phyloP scores from a whole-genome alignment of 73 alveolate species.

The Durusdinium trenchii region DNA sequence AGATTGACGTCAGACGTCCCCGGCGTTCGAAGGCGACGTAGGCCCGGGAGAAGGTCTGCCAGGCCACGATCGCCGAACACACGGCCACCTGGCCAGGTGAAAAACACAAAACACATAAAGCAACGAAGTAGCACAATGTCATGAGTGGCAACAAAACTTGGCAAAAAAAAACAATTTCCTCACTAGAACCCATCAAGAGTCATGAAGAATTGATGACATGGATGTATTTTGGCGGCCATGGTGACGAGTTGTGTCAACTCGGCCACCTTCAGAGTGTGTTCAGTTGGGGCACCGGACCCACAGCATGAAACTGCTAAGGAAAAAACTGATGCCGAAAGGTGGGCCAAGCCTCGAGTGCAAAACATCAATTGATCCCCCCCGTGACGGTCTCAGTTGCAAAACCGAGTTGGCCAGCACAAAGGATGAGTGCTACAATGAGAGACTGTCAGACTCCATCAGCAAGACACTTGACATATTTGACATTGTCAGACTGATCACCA shows the following conservation, averaged over 20 bases:
- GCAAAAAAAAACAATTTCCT: too few species aligned
- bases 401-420: too few species aligned
- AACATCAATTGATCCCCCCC: background rate
- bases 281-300: slow-evolving; percentile 36
- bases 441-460: background rate
- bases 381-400: background rate
- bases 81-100: slow-evolving; percentile 80
- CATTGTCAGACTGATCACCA: background rate
- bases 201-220: too few species aligned
- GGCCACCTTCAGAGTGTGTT: background rate
- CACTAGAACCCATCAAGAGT: too few species aligned
- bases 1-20: too few species aligned
- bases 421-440: too few species aligned
- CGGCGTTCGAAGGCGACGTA: slow-evolving; percentile 61
- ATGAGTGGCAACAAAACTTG: too few species aligned
- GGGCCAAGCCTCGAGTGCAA: slow-evolving; percentile 53
- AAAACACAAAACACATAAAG: too few species aligned
- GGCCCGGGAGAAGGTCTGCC: slow-evolving; percentile 77
- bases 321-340: slow-evolving; percentile 66
- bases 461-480: background rate
- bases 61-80: slow-evolving; percentile 92
- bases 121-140: too few species aligned
- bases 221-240: too few species aligned
- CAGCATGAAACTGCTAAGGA: slow-evolving; percentile 58
- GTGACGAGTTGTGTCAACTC: too few species aligned